phyloP scores from a whole-genome alignment of 164 flowering plant species.

The Amborella trichopoda region DNA sequence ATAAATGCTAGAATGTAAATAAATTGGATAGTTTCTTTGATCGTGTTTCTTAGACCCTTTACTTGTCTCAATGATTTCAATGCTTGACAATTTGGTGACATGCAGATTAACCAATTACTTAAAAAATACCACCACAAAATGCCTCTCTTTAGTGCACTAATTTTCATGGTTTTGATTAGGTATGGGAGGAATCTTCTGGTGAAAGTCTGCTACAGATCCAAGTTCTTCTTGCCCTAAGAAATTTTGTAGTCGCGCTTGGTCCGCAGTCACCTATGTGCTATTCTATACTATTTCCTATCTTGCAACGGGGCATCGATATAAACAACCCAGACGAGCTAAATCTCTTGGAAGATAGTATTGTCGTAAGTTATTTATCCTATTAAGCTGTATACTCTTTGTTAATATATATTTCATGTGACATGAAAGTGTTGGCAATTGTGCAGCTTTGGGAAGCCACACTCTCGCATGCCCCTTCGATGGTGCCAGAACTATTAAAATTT shows the following conservation, averaged over 20 bases:
- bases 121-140: too few species aligned
- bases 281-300: slow-evolving; percentile 58
- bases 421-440: slow-evolving; percentile 9
- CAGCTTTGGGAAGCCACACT: slow-evolving; percentile 96
- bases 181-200: slow-evolving; percentile 90
- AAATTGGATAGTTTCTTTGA: too few species aligned
- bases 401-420: not conserved
- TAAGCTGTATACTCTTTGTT: not conserved
- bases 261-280: slow-evolving; percentile 71
- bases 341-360: slow-evolving; percentile 77
- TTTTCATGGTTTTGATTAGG: too few species aligned
- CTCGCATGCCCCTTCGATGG: slow-evolving; percentile 75
- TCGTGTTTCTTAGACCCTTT: too few species aligned
- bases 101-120: too few species aligned
- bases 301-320: slow-evolving; percentile 55
- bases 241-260: slow-evolving; percentile 79
- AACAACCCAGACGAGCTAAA: slow-evolving; percentile 84
- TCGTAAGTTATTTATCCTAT: not conserved
- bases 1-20: too few species aligned
- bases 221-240: slow-evolving; percentile 69
- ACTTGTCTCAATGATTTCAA: too few species aligned
- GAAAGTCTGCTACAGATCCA: slow-evolving; percentile 94
- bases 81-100: too few species aligned
- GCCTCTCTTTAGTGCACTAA: too few species aligned
- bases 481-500: slow-evolving; percentile 53